Base-by-base conservation (phyloP, 1,284 basidiomycete species). In the Coriolopsis trogii region DNA sequence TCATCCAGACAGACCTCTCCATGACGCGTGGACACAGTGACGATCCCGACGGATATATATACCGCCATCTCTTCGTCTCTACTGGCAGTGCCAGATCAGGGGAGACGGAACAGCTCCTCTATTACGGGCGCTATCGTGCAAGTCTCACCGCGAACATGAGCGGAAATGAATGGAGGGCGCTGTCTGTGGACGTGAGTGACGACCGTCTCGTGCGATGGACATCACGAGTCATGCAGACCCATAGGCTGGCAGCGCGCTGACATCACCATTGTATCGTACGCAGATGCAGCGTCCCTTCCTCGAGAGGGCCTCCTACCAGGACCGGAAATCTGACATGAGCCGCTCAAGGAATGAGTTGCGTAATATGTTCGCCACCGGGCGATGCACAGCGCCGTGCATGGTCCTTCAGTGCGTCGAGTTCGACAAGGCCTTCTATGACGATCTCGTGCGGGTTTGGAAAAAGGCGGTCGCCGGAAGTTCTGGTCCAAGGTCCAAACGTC, bases 321-420 rank as follows among this genome's bases (percentile, higher is more conserved):
- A 13, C n/a, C 39, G 15, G 3, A 25, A 24, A n/a, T 41, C 39
- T 31, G 39, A 12, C 33, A 55, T 45, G 16, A 21, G 34, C 26
- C 12, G 4, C 73, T 70, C 9, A 70, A 65, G 39, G 63, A 67
- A 15, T 16, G 26, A 41, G 6, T 20, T 74, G 73, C 58, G 65
- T 56, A 16, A 59, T 7, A 69, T 70, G 16, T 79, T 78, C 60
- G 68, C 75, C 37, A 46, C 50, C 10, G 78, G 76, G 10, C 55
- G 65, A 30, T 63, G 73, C n/a, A 58, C 47, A 3, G 71, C 75
- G 13, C 77, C 77, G 10, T 80, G 77, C 57, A 74, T 80, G 31
- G 67, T 66, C 24, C 62, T 80, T 37, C 63, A 70, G 46, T 79
- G 73, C 55, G 62, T 75, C 18, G 68, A 65, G 24, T 80, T 75